These are phyloP conservation scores for Penicillium bialowiezense DNA, from an alignment of 495 filamentous ascomycete genomes.

Conservation along the genomic window DNA sequence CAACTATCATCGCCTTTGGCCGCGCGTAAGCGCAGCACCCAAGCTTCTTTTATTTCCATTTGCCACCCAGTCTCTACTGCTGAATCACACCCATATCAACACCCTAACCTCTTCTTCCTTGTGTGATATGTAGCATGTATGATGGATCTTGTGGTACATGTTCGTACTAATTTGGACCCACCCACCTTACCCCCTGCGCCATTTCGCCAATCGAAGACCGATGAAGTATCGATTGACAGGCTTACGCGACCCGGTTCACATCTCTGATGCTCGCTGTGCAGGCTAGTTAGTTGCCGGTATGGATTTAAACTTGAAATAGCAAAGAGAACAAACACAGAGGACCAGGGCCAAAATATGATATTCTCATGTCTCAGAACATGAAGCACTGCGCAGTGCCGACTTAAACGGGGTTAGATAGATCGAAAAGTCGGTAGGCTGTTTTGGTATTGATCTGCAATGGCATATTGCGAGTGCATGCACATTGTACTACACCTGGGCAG, in stretches of 20 bases:
- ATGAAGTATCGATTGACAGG: conserved; percentile 3
- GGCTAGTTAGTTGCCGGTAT: background rate
- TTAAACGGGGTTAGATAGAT: too few species aligned
- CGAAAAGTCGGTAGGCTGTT: too few species aligned
- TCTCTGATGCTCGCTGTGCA: conserved; percentile 1
- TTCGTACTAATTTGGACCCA: background rate
- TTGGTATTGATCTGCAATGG: too few species aligned
- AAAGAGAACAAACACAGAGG: too few species aligned
- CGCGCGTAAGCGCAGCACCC: conserved; percentile 1
- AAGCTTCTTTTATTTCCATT: background rate
- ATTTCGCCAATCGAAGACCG: background rate
- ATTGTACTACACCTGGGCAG: too few species aligned
- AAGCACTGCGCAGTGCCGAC: too few species aligned
- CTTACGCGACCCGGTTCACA: conserved; percentile 1
- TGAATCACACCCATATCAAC: background rate
- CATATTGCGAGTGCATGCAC: too few species aligned
- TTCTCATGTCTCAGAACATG: too few species aligned
- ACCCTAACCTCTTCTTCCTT: background rate
- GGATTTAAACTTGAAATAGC: too few species aligned
- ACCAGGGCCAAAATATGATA: too few species aligned
- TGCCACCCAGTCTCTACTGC: background rate
- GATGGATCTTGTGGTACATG: background rate
- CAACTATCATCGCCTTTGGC: too few species aligned
- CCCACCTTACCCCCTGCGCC: background rate
- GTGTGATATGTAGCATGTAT: background rate